A percentile compares a stretch with the other conserved stretches of the same genome.
These are phyloP conservation scores for Terana coerulea DNA, from an alignment of 768 basidiomycete species.

Conservation along the genomic window DNA sequence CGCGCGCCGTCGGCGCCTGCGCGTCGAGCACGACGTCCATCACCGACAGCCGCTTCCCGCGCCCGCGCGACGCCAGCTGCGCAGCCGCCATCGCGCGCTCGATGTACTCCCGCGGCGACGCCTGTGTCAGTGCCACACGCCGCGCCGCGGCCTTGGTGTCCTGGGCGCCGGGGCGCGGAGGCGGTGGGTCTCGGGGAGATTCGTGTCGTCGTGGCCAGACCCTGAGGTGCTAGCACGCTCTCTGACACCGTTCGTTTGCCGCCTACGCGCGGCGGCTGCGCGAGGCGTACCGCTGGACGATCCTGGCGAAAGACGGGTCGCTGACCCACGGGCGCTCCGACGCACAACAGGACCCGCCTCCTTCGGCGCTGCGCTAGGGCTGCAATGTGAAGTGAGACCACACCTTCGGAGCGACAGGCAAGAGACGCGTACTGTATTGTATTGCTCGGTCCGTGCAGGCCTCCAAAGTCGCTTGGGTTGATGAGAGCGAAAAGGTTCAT, in stretches of 20 bases:
- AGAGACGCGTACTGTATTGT: no score
- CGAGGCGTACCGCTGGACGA: neutral
- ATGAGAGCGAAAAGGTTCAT: conserved; percentile 27
- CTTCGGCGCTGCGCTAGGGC: neutral
- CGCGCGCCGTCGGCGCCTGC: conserved; percentile 26
- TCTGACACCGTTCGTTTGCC: no score
- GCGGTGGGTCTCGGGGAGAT: no score
- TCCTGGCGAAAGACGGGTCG: neutral
- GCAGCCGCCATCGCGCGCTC: conserved; percentile 20
- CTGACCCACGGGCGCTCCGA: neutral
- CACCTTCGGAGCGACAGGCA: no score
- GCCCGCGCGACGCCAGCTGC: conserved; percentile 19
- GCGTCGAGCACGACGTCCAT: conserved; percentile 49
- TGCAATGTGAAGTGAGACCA: no score
- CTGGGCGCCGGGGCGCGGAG: no score
- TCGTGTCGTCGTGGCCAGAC: no score
- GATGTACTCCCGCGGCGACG: conserved; percentile 4
- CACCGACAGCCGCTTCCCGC: conserved; percentile 33
- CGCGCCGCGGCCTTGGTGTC: no score
- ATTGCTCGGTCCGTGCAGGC: no score
- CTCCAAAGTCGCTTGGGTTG: conserved; percentile 19
- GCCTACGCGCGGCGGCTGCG: no score
- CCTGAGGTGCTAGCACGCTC: no score
- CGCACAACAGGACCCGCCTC: neutral
- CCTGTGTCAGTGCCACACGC: no score